Evolutionary conservation across 345 rosid genomes (phyloP), one percentile per base, ranked within the genome.

Genomic region (Salix dunnii): DNA sequence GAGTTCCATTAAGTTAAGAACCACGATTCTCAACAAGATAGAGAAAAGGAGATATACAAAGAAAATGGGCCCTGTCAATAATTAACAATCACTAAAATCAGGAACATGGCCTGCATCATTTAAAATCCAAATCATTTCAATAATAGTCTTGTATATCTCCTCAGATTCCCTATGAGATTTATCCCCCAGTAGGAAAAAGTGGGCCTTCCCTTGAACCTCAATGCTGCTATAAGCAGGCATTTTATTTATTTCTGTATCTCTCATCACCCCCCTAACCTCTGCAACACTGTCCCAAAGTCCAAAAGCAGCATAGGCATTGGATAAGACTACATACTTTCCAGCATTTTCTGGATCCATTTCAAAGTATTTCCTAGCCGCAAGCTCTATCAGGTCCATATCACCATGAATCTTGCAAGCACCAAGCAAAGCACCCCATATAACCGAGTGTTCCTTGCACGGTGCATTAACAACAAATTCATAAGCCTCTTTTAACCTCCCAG

Each of bases 211-310:
- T 83, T 86, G 87, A 70, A 89, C 82, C 71, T 92, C 94, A 21
- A 90, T 86, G 82, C 88, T 84, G 85, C 94, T 89, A 84, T 81
- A 87, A 68, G 91, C 91, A 2, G 91, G 91, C 58, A 90, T 93
- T 76, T 89, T 92, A 31, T 51, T 68, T 79, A 88, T 79, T 38
- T 90, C 90, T 48, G 79, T 76, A 33, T 73, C 76, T 84, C 79
- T 85, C 92, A 90, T 89, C 72, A 68, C 82, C 62, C 74, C 82
- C 79, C 95, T 82, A 81, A 90, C 79, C 79, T 89, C 78, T n/a
- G 89, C 87, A 16, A 89, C 91, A 82, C 79, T 81, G 28, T 87
- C 89, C 92, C 89, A 85, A 40, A 81, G 81, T 53, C 93, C 95
- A 80, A 87, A 85, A 69, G 81, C 81, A 25, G 95, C 90, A 74